Base-by-base conservation (phyloP, 2,329 filamentous ascomycete genomes). In the Neofusicoccum sp. region DNA sequence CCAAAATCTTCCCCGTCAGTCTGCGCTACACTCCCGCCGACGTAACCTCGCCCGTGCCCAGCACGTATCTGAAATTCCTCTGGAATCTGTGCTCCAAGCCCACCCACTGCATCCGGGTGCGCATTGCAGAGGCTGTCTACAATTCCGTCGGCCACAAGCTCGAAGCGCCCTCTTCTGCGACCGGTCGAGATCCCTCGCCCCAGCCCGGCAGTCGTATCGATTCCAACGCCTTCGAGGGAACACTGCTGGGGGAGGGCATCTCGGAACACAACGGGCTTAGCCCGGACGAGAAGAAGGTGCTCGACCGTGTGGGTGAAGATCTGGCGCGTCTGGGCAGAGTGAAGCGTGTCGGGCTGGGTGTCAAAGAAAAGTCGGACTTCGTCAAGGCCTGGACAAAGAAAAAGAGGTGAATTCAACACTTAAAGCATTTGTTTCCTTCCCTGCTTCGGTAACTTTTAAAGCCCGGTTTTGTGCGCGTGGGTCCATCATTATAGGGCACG, bases 21-120 rank as follows among this genome's bases (percentile, higher is more conserved):
- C 80, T 99, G 64, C 87, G 93, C 57, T 99, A 98, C 74, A 89
- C 91, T 0, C 90, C 93, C 0, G 84, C 89, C 4, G 93, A 98
- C 71, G 87, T 98, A 62, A 96, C 93, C 0, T 97, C 95, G 0
- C 93, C 95, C 0, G 79, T 99, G 0, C 93, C 95, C 0, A 86
- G 88, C 11, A 82, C 83, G 30, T 92, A 90, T 74, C 56, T 84
- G 5, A 78, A 78, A 1, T 97, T 97, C 73, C 71, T 97, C 7
- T 99, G 93, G 92, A 89, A 88, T 58, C 80, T 98, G 7, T 85
- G 96, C 34, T 90, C 89, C 44, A 86, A 88, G 49, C 90, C 92
- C 1, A 96, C 90, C 1, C 95, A 96, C 65, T 92, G 87, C 68
- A 93, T 99, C 68, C 86, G 92, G 26, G 93, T 98, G 11, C 86